These are phyloP conservation scores for Atkinsonella hypoxylon DNA, from an alignment of 2,329 filamentous ascomycete species.

Conservation along the genomic window DNA sequence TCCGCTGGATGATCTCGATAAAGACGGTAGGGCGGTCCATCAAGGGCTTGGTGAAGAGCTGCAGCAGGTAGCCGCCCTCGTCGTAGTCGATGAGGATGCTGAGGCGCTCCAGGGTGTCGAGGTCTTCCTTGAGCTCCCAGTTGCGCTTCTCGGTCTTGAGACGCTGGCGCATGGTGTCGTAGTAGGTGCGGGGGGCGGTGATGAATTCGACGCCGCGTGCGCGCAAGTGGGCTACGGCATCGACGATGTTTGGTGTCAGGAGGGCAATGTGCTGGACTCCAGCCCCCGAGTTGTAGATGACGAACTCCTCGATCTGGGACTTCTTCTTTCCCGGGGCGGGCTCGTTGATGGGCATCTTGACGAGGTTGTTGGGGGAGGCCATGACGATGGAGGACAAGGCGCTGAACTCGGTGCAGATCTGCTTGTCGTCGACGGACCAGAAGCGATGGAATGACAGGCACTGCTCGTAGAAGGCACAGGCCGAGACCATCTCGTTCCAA, in stretches of 20 bases:
- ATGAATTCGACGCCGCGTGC: slow-evolving; percentile 92
- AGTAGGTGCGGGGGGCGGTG: slow-evolving; percentile 76
- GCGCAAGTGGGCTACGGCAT: slow-evolving; percentile 63
- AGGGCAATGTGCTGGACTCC: slow-evolving; percentile 93
- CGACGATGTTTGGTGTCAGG: slow-evolving; percentile 67
- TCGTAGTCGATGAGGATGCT: slow-evolving; percentile 95
- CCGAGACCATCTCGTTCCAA: slow-evolving; percentile 73
- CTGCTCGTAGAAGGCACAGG: slow-evolving; percentile 67
- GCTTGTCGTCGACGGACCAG: slow-evolving; percentile 90
- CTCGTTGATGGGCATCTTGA: slow-evolving; percentile 99
- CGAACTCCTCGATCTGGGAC: slow-evolving; percentile 88
- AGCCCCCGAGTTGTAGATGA: slow-evolving; percentile 78
- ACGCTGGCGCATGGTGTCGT: slow-evolving; percentile 61
- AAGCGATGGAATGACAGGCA: slow-evolving; percentile 90
- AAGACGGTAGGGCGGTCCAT: slow-evolving; percentile 95
- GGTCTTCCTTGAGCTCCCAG: slow-evolving; percentile 65
- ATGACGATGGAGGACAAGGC: slow-evolving; percentile 85
- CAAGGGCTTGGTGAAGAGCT: slow-evolving; percentile 73
- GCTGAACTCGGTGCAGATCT: slow-evolving; percentile 87
- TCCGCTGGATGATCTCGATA: slow-evolving; percentile 88
- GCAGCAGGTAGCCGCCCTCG: slow-evolving; percentile 72
- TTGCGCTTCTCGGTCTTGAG: slow-evolving; percentile 50
- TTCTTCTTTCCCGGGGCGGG: slow-evolving; percentile 82
- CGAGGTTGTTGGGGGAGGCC: slow-evolving; percentile 69
- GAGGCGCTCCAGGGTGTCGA: slow-evolving; percentile 62